Base-by-base conservation (phyloP, 768 basidiomycete species). In the Mrakia gelida region DNA sequence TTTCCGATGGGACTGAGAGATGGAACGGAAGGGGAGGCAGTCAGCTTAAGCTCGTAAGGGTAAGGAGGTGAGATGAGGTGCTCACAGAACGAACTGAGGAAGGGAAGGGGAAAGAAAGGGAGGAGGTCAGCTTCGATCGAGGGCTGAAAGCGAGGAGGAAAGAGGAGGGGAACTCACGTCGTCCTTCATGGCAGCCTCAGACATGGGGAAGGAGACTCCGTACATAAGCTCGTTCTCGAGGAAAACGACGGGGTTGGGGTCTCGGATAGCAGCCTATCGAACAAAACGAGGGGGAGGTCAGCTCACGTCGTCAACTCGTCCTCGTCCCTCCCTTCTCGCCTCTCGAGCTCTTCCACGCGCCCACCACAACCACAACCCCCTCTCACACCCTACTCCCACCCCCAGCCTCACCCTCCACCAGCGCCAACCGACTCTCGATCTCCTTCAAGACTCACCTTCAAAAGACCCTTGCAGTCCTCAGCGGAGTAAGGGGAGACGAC, bases 181-280 rank as follows among this genome's bases (percentile, higher is more conserved):
- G 84, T 95, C 93, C 73, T 93, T 94, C 90, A 97, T 91, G 81
- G 94, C 95, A 82, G 95, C 95, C 80, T 90, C 85, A 38, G 94
- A 94, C 91, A 98, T 91, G 71, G 95, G 95, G 91, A 98, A 99
- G 52, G 92, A 89, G 80, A 95, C 90, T 86, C 97, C 97, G 87
- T 99, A 99, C 84, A 99, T 86, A 90, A 99, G 94, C 86, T 99
- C 97, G 86, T 99, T 99, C 85, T 99, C 97, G 73, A 99, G 92
- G 89, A 99, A 95, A 81, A 98, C 95, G 81, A 98, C 92, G 21
- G 95, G 95, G 87, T 96, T 98, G 75, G 95, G 95, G 85, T 99
- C 97, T 56, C 97, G 93, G 83, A 99, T 98, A 59, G 97, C 97
- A 80, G 94, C 86, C 94, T 95, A 80, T 7, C 0, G 79, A 52